Conservation (phyloP, 148 eudicot species). For the Rhododendron williamsianum region DNA sequence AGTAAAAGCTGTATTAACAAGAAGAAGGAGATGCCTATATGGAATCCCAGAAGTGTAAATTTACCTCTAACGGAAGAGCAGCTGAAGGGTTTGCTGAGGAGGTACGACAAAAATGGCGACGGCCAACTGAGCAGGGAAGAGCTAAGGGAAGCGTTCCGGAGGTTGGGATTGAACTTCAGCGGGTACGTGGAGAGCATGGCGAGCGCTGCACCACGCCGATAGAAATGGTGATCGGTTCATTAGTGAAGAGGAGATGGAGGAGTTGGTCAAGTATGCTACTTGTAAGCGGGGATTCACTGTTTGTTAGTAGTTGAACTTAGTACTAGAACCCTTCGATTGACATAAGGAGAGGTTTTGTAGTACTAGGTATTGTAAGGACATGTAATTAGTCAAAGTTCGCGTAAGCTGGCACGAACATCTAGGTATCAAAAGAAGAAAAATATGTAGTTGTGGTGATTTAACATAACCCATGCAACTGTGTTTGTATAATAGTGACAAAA, state of each 20-base stretch:
- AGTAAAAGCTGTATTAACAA: not conserved
- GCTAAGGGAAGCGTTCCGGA: not conserved
- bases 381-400: no score
- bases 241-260: slow-evolving; percentile 8
- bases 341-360: not conserved
- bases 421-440: no score
- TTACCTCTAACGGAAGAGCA: not conserved
- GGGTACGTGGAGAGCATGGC: not conserved
- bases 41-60: not conserved
- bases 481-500: no score
- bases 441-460: no score
- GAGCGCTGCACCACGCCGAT: slow-evolving; percentile 1
- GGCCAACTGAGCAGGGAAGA: slow-evolving; percentile 1
- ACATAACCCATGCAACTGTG: no score
- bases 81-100: not conserved
- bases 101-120: not conserved
- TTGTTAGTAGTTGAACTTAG: not conserved
- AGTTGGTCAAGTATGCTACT: slow-evolving; percentile 3
- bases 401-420: no score
- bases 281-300: slow-evolving; percentile 1
- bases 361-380: no score
- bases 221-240: not conserved
- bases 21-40: not conserved
- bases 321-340: not conserved
- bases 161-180: not conserved